These are phyloP conservation scores for Fusarium agapanthi DNA, from an alignment of 2,329 filamentous ascomycete species.

Conservation along the genomic window DNA sequence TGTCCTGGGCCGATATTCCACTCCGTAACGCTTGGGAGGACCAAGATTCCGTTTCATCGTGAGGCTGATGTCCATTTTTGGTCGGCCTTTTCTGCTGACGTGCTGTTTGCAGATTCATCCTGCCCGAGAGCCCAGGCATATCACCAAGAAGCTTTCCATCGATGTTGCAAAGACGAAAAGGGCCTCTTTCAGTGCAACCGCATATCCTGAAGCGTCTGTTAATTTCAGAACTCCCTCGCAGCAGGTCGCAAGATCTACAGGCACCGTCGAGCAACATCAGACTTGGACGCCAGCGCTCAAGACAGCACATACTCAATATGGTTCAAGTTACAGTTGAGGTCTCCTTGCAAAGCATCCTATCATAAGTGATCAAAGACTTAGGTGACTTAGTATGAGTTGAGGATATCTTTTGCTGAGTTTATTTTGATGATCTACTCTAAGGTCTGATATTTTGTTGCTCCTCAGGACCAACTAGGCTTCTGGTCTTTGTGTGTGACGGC, in stretches of 20 bases:
- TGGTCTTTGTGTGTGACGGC: not conserved
- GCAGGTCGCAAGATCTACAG: not conserved
- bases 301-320: not conserved
- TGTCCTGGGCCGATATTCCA: accelerated
- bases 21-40: accelerated
- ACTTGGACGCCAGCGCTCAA: not conserved
- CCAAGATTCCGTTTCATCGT: not conserved
- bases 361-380: not conserved
- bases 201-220: accelerated
- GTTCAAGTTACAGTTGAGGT: accelerated
- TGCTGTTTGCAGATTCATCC: not conserved
- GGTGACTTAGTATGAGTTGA: not conserved
- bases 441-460: not conserved
- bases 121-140: accelerated
- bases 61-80: accelerated
- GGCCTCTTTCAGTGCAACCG: accelerated
- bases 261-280: not conserved
- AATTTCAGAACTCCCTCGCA: too few species aligned
- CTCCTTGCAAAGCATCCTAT: not conserved
- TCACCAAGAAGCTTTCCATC: too few species aligned
- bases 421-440: not conserved
- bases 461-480: not conserved
- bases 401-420: not conserved
- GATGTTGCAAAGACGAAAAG: accelerated
- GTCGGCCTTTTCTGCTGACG: accelerated